Evolutionary conservation across 1,139 yeast genomes (phyloP).

Genomic region (Geotrichum histeridarum): DNA sequence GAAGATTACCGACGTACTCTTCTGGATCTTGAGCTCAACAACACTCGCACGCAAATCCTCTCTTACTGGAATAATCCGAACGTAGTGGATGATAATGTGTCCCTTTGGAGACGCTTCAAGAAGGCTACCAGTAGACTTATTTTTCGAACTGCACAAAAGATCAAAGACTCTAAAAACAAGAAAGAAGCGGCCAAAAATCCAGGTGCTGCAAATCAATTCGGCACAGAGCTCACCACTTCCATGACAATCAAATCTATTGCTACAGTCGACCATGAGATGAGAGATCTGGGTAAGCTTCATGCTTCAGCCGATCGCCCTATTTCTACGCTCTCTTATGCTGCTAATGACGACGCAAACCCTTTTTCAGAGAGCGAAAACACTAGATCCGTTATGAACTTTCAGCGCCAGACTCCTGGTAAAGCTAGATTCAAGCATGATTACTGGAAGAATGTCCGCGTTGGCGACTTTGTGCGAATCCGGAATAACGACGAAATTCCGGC

Average conservation of each 20-base stretch:
- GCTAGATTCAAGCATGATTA: constrained; percentile 59
- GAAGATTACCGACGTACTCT: constrained; percentile 86
- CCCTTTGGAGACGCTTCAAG: constrained; percentile 64
- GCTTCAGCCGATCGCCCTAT: constrained; percentile 62
- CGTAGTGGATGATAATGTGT: constrained; percentile 57
- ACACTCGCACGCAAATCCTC: constrained; percentile 77
- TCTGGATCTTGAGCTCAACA: constrained; percentile 79
- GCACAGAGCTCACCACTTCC: constrained; percentile 10
- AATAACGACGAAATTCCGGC: constrained; percentile 93
- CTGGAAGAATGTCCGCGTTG: constrained; percentile 89
- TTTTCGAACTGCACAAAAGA: constrained; percentile 23
- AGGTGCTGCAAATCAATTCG: constrained; percentile 10
- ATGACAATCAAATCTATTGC: constrained; percentile 14
- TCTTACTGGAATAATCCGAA: constrained; percentile 69
- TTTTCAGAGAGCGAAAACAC: constrained; percentile 71
- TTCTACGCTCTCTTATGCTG: constrained; percentile 81
- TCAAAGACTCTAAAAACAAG: constrained; percentile 1
- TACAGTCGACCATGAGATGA: constrained; percentile 17
- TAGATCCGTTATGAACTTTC: constrained; percentile 81
- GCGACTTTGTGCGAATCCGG: constrained; percentile 79
- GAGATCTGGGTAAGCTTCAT: constrained; percentile 18
- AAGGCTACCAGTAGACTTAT: constrained; percentile 41
- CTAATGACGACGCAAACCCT: constrained; percentile 60
- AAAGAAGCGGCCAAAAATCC: constrained; percentile 1
- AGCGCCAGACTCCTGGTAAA: constrained; percentile 38